Evolutionary conservation across 306 rosid genomes (phyloP).

Genomic region (Castanea sativa): DNA sequence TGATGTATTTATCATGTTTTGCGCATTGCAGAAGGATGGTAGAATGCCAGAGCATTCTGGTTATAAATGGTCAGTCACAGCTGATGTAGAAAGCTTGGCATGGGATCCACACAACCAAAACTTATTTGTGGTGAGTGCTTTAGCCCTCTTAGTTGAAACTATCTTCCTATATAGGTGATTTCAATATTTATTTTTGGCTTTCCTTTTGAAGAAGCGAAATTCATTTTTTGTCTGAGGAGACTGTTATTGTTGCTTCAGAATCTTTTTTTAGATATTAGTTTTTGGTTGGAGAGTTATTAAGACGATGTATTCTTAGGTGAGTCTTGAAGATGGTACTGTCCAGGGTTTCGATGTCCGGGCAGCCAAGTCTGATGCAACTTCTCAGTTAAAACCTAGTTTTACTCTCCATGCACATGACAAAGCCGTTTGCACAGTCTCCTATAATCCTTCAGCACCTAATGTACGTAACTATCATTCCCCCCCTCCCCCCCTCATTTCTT

Average conservation of each 20-base stretch:
- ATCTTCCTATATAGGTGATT: neutral
- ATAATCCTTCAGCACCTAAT: constrained; percentile 67
- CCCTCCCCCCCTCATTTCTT: neutral
- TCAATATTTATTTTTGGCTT: neutral
- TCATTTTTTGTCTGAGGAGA: neutral
- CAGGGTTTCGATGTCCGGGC: constrained; percentile 82
- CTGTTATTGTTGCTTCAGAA: constrained; percentile 6
- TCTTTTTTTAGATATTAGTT: neutral
- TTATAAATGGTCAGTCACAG: constrained; percentile 68
- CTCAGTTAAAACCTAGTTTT: constrained; percentile 59
- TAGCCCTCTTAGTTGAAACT: constrained; percentile 13
- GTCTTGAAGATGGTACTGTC: constrained; percentile 86
- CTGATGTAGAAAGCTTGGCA: constrained; percentile 92
- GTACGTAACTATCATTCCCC: constrained; percentile 37
- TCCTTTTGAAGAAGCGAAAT: neutral
- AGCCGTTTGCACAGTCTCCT: constrained; percentile 71
- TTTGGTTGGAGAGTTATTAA: neutral
- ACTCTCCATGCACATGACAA: constrained; percentile 92
- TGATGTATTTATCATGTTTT: constrained; percentile 18
- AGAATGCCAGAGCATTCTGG: constrained; percentile 82
- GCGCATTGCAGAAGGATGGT: constrained; percentile 73
- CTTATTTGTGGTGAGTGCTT: constrained; percentile 71
- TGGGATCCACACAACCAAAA: constrained; percentile 92
- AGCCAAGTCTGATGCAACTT: constrained; percentile 47
- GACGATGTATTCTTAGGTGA: constrained; percentile 53